Conservation (phyloP, 2,329 filamentous ascomycete genomes). For the Pleomassaria siparia region DNA sequence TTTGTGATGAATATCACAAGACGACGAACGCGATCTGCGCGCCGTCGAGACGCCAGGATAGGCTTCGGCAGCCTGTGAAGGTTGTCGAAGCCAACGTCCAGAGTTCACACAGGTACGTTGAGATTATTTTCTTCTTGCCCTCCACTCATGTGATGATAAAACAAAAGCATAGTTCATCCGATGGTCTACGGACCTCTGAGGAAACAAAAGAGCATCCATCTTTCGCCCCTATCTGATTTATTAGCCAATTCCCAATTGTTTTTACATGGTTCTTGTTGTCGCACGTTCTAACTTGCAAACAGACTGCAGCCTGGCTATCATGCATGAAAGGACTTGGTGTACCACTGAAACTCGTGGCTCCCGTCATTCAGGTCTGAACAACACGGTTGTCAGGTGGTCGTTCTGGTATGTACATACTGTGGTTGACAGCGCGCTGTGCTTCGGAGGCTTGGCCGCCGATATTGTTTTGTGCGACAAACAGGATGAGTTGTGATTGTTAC, state of each 20-base stretch:
- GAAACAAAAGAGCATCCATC: slow-evolving; percentile 43
- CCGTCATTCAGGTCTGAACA: slow-evolving; percentile 3
- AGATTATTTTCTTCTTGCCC: slow-evolving; percentile 8
- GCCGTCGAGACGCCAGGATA: background rate
- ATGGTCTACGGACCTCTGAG: slow-evolving; percentile 41
- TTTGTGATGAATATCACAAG: background rate
- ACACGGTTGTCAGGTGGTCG: slow-evolving; percentile 5
- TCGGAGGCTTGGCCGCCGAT: slow-evolving; percentile 15
- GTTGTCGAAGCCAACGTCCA: slow-evolving; percentile 1
- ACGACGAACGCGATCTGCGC: background rate
- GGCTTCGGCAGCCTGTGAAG: background rate
- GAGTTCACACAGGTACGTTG: slow-evolving; percentile 26
- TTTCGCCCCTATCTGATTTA: slow-evolving; percentile 50
- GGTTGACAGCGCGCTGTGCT: slow-evolving; percentile 5
- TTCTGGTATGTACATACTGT: slow-evolving; percentile 5
- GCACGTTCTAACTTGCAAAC: slow-evolving; percentile 11
- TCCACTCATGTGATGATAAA: slow-evolving; percentile 38
- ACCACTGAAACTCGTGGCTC: slow-evolving; percentile 17
- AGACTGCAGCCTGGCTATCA: slow-evolving; percentile 5
- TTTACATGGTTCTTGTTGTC: background rate
- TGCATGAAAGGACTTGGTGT: slow-evolving; percentile 1
- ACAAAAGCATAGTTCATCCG: slow-evolving; percentile 49
- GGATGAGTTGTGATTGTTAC: slow-evolving; percentile 15
- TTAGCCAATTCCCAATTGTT: background rate
- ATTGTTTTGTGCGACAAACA: slow-evolving; percentile 16